These are phyloP conservation scores for Tephrocybe rancida DNA, from an alignment of 768 basidiomycete genomes.

Conservation along the genomic window DNA sequence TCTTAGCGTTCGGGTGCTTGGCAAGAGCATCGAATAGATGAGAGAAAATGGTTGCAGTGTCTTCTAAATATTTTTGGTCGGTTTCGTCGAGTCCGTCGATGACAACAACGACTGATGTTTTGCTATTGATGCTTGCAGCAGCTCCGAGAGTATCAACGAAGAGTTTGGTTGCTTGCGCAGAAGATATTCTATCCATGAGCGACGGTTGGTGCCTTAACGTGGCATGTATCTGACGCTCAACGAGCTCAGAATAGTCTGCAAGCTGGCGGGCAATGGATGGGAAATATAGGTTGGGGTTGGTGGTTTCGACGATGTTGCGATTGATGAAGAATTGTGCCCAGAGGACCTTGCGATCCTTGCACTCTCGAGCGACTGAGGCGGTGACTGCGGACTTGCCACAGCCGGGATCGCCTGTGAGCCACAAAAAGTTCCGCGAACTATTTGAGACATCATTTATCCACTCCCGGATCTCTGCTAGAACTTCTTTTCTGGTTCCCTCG, in stretches of 20 bases:
- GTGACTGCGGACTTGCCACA: constrained; percentile 12
- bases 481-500: constrained; percentile 4
- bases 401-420: constrained; percentile 11
- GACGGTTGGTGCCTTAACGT: constrained; percentile 9
- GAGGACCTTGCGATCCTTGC: constrained; percentile 6
- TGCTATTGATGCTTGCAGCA: constrained; percentile 6
- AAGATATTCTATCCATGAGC: constrained; percentile 14
- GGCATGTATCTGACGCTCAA: constrained; percentile 7
- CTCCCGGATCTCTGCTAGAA: neutral
- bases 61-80: constrained; percentile 2
- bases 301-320: constrained; percentile 10
- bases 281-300: constrained; percentile 13
- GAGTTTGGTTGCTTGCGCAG: constrained; percentile 14
- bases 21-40: constrained; percentile 11
- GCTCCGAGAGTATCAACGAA: constrained; percentile 14
- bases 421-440: constrained; percentile 4
- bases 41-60: constrained; percentile 17
- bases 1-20: constrained; percentile 14
- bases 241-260: neutral
- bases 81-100: constrained; percentile 25
- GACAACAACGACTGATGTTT: constrained; percentile 18
- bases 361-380: constrained; percentile 7
- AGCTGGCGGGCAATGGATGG: constrained; percentile 22
- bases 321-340: constrained; percentile 19
- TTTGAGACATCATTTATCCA: constrained; percentile 6